These are phyloP conservation scores for Coix lacrymajobi DNA, from an alignment of 176 grass and related monocot species.

Conservation along the genomic window DNA sequence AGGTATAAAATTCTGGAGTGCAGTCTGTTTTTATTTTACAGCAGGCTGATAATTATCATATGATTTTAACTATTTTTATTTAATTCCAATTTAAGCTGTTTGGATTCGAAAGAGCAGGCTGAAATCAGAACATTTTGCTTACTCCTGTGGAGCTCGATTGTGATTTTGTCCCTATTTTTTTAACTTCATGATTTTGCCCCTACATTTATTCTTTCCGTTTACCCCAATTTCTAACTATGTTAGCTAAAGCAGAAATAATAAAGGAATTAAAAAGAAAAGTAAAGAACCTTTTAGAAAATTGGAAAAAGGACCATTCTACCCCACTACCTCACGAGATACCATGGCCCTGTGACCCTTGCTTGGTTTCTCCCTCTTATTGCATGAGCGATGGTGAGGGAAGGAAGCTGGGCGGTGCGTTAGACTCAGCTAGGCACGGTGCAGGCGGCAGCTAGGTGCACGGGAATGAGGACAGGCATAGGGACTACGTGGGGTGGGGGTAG, in stretches of 20 bases:
- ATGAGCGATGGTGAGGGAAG: too few relatives aligned
- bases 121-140: not conserved
- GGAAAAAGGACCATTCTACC: not conserved
- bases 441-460: too few relatives aligned
- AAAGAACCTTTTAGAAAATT: not conserved
- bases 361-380: not conserved
- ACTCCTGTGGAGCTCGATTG: not conserved
- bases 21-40: not conserved
- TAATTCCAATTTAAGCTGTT: not conserved
- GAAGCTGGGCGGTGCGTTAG: too few relatives aligned
- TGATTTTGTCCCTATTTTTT: not conserved
- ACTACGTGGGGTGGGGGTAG: too few relatives aligned
- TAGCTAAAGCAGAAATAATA: not conserved
- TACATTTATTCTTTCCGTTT: not conserved
- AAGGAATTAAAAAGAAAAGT: not conserved
- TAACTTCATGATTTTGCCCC: too few relatives aligned
- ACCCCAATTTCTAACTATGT: not conserved
- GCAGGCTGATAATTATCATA: not conserved
- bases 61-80: not conserved
- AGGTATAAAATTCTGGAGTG: too few relatives aligned
- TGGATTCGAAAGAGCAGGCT: not conserved
- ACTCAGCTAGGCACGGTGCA: too few relatives aligned
- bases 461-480: too few relatives aligned
- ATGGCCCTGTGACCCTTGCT: not conserved
- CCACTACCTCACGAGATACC: not conserved